Evolutionary conservation across 441 rosid species (phyloP).

Genomic region (Monsonia emarginata): DNA sequence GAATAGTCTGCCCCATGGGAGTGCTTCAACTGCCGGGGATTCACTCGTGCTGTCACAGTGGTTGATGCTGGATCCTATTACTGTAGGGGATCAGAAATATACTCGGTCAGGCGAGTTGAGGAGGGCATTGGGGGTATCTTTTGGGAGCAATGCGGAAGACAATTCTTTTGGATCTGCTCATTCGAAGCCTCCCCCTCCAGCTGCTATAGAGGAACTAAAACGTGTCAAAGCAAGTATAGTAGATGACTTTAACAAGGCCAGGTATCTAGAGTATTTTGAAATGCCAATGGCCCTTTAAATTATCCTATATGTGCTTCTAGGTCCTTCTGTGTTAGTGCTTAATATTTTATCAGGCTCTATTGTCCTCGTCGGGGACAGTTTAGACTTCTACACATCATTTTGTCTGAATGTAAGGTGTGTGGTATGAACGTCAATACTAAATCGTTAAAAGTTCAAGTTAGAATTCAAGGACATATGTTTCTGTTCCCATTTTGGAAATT

Average conservation of each 20-base stretch:
- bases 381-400: slow-evolving; percentile 1
- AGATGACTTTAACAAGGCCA: slow-evolving; percentile 33
- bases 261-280: slow-evolving; percentile 25
- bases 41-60: slow-evolving; percentile 21
- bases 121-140: slow-evolving; percentile 36
- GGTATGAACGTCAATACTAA: background rate
- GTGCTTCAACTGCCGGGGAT: slow-evolving; percentile 24
- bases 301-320: slow-evolving; percentile 4
- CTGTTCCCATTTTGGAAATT: background rate
- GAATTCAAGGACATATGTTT: background rate
- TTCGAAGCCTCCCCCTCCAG: slow-evolving; percentile 34
- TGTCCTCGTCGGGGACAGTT: background rate
- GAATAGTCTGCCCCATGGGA: slow-evolving; percentile 28
- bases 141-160: slow-evolving; percentile 31
- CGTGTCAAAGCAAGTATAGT: slow-evolving; percentile 32
- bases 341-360: slow-evolving; percentile 5
- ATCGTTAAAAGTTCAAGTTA: background rate
- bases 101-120: slow-evolving; percentile 35
- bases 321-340: background rate
- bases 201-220: slow-evolving; percentile 40
- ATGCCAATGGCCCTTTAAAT: slow-evolving; percentile 5
- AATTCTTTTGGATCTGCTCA: slow-evolving; percentile 38
- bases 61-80: slow-evolving; percentile 38
- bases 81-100: slow-evolving; percentile 34
- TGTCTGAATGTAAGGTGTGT: background rate